A percentile compares a stretch with the other conserved stretches of the same genome.
Conservation (phyloP, 23 red algal species). For the Gracilariopsis chorda region DNA sequence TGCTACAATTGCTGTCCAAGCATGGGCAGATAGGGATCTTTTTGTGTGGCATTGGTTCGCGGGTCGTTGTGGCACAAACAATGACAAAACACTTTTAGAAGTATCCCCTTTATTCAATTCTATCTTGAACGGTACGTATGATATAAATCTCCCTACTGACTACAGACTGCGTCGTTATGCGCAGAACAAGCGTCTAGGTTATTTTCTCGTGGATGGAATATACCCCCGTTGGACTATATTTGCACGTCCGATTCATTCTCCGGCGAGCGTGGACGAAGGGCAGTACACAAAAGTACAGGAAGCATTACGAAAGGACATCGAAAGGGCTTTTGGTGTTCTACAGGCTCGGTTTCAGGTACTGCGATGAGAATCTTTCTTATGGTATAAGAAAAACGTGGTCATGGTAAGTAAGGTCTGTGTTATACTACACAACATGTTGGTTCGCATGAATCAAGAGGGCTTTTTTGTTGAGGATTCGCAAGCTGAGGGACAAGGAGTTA, state of each 20-base stretch:
- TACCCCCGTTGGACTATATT: constrained; percentile 22
- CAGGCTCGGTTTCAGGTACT: background rate
- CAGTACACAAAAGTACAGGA: background rate
- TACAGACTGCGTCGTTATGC: background rate
- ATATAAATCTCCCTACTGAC: background rate
- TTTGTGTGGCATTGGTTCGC: constrained; percentile 46
- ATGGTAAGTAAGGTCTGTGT: too few relatives aligned
- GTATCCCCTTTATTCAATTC: constrained; percentile 8
- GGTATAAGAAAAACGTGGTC: background rate
- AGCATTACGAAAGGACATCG: background rate
- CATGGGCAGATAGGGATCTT: constrained; percentile 36
- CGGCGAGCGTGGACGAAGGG: background rate
- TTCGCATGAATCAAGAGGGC: too few relatives aligned
- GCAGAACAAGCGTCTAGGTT: background rate
- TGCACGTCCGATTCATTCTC: background rate
- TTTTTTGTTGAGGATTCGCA: too few relatives aligned
- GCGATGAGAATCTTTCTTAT: background rate
- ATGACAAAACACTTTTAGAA: constrained; percentile 22
- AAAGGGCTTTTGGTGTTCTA: background rate
- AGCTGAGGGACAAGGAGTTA: too few relatives aligned
- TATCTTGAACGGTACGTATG: constrained; percentile 44
- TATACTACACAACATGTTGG: too few relatives aligned
- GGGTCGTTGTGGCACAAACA: constrained; percentile 33
- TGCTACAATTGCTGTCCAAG: constrained; percentile 12
- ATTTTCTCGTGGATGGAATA: background rate